A percentile compares a stretch with the other conserved stretches of the same genome.
Conservation (phyloP, 2,329 filamentous ascomycete genomes). For the Botrytis hyacinthi region DNA sequence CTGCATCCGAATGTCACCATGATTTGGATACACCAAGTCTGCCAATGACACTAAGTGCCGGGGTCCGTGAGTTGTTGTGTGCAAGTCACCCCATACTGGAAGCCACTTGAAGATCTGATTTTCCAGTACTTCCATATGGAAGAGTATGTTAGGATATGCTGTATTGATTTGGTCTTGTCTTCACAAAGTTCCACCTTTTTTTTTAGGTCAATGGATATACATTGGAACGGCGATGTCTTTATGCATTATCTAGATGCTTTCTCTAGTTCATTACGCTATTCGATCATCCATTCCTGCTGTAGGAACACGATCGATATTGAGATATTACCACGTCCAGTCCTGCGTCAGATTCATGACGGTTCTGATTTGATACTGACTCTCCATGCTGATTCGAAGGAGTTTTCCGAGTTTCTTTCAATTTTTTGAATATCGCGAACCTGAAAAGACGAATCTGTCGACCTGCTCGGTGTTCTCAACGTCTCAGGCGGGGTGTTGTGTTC, state of each 20-base stretch:
- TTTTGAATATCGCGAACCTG: neutral
- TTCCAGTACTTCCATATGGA: neutral
- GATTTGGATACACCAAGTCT: neutral
- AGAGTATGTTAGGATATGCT: neutral
- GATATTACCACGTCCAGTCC: too few species aligned
- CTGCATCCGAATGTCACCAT: neutral
- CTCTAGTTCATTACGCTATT: too few species aligned
- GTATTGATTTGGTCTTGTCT: neutral
- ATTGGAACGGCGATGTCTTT: neutral
- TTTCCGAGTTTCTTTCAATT: neutral
- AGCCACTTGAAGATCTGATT: neutral
- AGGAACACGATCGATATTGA: neutral
- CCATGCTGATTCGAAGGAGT: neutral
- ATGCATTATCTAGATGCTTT: neutral
- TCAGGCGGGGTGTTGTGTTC: neutral
- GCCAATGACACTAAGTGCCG: too few species aligned
- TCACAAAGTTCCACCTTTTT: neutral
- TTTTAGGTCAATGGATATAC: neutral
- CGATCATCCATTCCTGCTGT: neutral
- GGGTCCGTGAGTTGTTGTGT: too few species aligned
- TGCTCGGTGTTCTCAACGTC: neutral
- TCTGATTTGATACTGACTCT: conserved; percentile 4
- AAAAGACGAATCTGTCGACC: neutral
- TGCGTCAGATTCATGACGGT: neutral
- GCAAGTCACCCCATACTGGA: neutral